Evolutionary conservation across 495 filamentous ascomycete genomes (phyloP).

Genomic region (Penicilliopsis zonata): DNA sequence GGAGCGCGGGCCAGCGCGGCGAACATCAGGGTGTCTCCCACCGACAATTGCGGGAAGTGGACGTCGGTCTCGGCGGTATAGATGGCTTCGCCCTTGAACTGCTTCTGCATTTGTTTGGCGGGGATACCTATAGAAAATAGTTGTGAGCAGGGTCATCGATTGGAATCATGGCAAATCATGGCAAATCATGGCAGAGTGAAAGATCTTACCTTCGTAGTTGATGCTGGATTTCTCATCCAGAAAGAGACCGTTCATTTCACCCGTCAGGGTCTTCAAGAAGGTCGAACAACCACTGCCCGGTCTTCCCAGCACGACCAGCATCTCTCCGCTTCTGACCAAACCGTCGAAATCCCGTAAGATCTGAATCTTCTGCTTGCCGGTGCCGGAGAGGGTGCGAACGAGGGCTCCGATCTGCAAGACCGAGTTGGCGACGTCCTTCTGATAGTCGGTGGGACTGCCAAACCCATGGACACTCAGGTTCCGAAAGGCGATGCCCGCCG

Average conservation of each 20-base stretch:
- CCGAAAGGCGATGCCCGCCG: constrained; percentile 37
- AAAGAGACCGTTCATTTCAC: constrained; percentile 64
- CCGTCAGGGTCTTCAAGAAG: constrained; percentile 59
- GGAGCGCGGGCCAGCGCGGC: constrained; percentile 43
- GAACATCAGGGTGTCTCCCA: constrained; percentile 55
- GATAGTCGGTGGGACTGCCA: constrained; percentile 66
- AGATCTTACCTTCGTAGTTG: constrained; percentile 64
- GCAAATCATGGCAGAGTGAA: constrained; percentile 60
- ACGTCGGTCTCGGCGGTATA: constrained; percentile 56
- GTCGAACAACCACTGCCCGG: constrained; percentile 66
- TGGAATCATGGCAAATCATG: constrained; percentile 61
- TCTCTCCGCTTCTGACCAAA: constrained; percentile 62
- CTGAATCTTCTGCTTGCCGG: constrained; percentile 45
- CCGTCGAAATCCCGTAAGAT: constrained; percentile 67
- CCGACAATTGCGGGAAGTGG: constrained; percentile 55
- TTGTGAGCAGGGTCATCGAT: constrained; percentile 65
- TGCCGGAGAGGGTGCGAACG: constrained; percentile 27
- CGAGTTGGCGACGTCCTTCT: constrained; percentile 66
- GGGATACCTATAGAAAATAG: constrained; percentile 51
- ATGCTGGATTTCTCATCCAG: constrained; percentile 43
- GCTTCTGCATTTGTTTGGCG: constrained; percentile 51
- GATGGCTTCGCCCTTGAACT: constrained; percentile 60
- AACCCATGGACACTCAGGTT: constrained; percentile 69
- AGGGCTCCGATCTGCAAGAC: constrained; percentile 43
- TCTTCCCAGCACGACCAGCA: constrained; percentile 67